Evolutionary conservation across 2,329 filamentous ascomycete species (phyloP).

Genomic region (Paecilomyces variotii): DNA sequence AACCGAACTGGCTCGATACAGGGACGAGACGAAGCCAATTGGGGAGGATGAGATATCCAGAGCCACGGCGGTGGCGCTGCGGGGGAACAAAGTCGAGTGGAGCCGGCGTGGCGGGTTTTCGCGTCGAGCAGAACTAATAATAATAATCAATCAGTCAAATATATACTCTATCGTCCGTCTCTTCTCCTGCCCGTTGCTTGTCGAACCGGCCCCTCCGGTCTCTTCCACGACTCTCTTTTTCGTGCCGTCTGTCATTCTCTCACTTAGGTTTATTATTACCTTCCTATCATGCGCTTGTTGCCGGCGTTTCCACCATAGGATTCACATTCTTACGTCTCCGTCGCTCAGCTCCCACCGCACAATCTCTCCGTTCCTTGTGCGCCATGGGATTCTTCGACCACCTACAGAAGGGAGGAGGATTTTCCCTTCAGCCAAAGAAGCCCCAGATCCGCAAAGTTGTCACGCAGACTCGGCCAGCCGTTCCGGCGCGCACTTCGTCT

Average conservation of each 20-base stretch:
- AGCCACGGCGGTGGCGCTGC: neutral
- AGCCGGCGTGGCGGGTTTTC: neutral
- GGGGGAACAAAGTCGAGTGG: neutral
- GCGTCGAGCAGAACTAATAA: neutral
- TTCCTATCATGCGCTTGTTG: neutral
- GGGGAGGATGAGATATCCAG: neutral
- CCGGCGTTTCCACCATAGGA: neutral
- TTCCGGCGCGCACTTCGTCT: slow-evolving; percentile 20
- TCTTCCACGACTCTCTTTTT: neutral
- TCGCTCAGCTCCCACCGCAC: neutral
- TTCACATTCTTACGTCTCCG: slow-evolving; percentile 2
- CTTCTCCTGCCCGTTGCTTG: neutral
- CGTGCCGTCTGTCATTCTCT: neutral
- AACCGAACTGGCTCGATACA: slow-evolving; percentile 1
- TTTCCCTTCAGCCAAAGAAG: slow-evolving; percentile 34
- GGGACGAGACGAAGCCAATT: slow-evolving; percentile 14
- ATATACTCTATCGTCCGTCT: neutral
- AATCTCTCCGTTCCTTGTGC: neutral
- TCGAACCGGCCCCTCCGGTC: neutral
- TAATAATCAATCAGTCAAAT: neutral
- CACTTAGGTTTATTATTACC: neutral
- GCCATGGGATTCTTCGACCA: slow-evolving; percentile 39
- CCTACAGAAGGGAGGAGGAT: slow-evolving; percentile 36
- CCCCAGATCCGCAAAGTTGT: slow-evolving; percentile 34
- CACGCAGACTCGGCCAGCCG: slow-evolving; percentile 26